Conservation (phyloP, 768 basidiomycete genomes). For the Boletus sp. region DNA sequence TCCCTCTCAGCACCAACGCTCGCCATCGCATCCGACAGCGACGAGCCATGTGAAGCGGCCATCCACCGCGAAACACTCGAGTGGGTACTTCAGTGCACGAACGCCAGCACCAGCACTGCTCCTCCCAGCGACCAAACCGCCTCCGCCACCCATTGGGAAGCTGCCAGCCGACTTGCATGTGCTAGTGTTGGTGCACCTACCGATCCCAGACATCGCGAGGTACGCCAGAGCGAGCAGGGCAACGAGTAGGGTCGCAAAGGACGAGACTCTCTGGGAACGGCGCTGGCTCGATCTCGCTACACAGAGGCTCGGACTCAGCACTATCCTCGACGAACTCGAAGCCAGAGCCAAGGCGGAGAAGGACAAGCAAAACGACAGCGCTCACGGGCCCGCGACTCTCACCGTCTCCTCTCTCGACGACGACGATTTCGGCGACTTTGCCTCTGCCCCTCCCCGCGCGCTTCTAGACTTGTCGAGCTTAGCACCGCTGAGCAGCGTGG, state of each 20-base stretch:
- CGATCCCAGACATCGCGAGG: constrained; percentile 76
- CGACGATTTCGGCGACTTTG: constrained; percentile 90
- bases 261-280: constrained; percentile 75
- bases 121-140: constrained; percentile 24
- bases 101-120: constrained; percentile 3
- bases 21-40: background rate
- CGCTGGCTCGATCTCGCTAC: constrained; percentile 64
- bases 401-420: constrained; percentile 48
- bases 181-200: constrained; percentile 66
- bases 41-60: constrained; percentile 16
- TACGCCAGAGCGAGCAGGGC: constrained; percentile 69
- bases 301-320: constrained; percentile 40
- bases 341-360: constrained; percentile 37
- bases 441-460: constrained; percentile 36
- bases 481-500: constrained; percentile 9
- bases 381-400: constrained; percentile 57
- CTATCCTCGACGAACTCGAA: constrained; percentile 62
- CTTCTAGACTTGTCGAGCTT: constrained; percentile 21
- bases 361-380: constrained; percentile 24
- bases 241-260: constrained; percentile 56
- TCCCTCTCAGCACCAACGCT: constrained; percentile 31
- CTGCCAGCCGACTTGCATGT: constrained; percentile 78
- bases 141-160: constrained; percentile 57
- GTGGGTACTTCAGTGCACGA: constrained; percentile 2
- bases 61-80: constrained; percentile 5